A percentile compares a stretch with the other conserved stretches of the same genome.
phyloP scores from a whole-genome alignment of 768 basidiomycete species.

The Amanita fuliginea region DNA sequence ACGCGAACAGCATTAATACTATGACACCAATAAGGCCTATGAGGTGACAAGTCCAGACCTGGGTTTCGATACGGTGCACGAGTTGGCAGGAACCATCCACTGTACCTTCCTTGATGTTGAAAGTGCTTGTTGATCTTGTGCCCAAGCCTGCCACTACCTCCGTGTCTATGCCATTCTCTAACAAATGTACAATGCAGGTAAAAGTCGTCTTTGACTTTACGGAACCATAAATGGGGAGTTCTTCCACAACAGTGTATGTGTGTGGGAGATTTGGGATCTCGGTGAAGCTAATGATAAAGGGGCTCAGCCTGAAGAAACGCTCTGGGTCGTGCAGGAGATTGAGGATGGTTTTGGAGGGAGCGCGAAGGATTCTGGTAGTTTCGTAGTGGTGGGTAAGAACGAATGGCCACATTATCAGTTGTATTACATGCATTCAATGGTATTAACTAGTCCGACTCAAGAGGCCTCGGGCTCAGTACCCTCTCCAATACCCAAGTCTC shows the following conservation, averaged over 20 bases:
- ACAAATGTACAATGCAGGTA: constrained; percentile 10
- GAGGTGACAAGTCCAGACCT: constrained; percentile 10
- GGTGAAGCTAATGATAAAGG: constrained; percentile 17
- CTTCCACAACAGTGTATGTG: constrained; percentile 20
- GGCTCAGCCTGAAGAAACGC: constrained; percentile 17
- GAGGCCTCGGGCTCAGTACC: constrained; percentile 18
- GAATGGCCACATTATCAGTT: constrained; percentile 22
- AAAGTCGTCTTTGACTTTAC: constrained; percentile 18
- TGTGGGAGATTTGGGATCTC: constrained; percentile 16
- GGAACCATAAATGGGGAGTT: constrained; percentile 15
- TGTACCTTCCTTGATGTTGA: constrained; percentile 9
- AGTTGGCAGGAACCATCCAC: constrained; percentile 2
- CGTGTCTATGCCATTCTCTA: constrained; percentile 15
- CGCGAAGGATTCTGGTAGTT: constrained; percentile 15
- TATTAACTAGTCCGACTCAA: neutral
- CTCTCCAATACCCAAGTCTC: constrained; percentile 44
- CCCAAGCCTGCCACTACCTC: constrained; percentile 16
- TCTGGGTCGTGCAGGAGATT: constrained; percentile 22
- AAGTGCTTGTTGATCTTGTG: constrained; percentile 13
- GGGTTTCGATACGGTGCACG: constrained; percentile 11
- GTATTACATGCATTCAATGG: neutral
- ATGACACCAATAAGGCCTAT: neutral
- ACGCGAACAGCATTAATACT: neutral
- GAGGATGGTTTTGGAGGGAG: constrained; percentile 14
- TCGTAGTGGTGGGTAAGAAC: constrained; percentile 16